phyloP scores from a whole-genome alignment of 2,329 filamentous ascomycete genomes.

The Microcera coccophila region DNA sequence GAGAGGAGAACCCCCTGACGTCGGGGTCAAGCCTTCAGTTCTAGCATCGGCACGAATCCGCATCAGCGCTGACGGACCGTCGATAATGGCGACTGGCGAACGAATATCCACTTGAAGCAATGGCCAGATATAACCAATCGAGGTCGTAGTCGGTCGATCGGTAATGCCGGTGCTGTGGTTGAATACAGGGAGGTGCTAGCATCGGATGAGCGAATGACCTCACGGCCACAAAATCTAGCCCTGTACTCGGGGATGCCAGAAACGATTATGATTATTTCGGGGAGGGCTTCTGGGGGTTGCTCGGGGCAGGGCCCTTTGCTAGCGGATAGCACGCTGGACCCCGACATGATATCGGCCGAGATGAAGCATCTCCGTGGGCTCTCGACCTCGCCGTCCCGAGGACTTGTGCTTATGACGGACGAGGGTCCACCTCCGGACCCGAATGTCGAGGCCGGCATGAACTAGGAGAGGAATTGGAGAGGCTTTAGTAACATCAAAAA shows the following conservation, averaged over 20 bases:
- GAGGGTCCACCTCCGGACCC: neutral
- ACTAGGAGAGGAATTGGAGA: conserved; percentile 10
- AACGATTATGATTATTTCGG: conserved; percentile 9
- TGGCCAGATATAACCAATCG: too few relatives aligned
- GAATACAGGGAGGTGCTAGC: conserved; percentile 2
- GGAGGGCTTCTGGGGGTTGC: conserved; percentile 5
- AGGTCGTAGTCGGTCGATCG: too few relatives aligned
- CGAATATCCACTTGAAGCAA: too few relatives aligned
- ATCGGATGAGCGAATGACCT: conserved; percentile 21
- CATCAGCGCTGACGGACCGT: too few relatives aligned
- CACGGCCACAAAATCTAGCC: conserved; percentile 17
- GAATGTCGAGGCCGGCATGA: neutral
- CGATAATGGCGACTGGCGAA: too few relatives aligned
- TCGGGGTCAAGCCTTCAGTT: conserved; percentile 2
- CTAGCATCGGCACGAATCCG: conserved; percentile 4
- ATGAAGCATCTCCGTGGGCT: conserved; percentile 6
- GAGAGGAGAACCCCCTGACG: neutral
- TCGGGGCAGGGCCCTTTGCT: conserved; percentile 1
- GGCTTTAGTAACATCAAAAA: too few relatives aligned
- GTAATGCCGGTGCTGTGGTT: conserved; percentile 8
- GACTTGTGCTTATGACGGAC: too few relatives aligned
- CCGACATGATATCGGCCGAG: conserved; percentile 16
- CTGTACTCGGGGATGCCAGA: conserved; percentile 22
- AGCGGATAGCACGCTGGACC: conserved; percentile 12
- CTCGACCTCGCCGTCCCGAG: too few relatives aligned